These are phyloP conservation scores for Fomitopsis palustris DNA, from an alignment of 1,284 basidiomycete species.

Conservation along the genomic window DNA sequence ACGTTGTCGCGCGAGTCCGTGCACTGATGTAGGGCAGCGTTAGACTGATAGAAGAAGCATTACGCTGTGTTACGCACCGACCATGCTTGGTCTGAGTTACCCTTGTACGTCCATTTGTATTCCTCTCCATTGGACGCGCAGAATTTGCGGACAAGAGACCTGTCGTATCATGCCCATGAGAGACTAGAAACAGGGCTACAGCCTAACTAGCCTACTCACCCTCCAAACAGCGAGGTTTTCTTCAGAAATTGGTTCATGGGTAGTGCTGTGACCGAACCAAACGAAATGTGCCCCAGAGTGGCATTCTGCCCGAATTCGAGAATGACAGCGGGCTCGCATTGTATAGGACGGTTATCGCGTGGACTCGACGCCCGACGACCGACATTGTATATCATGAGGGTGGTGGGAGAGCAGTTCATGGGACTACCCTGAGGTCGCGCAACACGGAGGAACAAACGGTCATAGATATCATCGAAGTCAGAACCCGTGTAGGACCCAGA, in stretches of 20 bases:
- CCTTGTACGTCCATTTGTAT: constrained; percentile 59
- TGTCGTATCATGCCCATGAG: constrained; percentile 22
- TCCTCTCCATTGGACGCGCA: constrained; percentile 59
- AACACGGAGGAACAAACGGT: constrained; percentile 65
- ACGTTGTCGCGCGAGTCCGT: constrained; percentile 58
- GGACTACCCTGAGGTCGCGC: constrained; percentile 36
- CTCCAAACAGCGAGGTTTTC: constrained; percentile 58
- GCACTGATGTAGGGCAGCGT: constrained; percentile 39
- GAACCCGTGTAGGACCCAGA: constrained; percentile 52
- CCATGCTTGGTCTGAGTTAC: constrained; percentile 60
- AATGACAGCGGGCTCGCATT: constrained; percentile 46
- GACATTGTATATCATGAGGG: constrained; percentile 53
- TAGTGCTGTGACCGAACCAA: constrained; percentile 39
- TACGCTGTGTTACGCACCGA: constrained; percentile 42
- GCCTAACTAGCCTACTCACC: constrained; percentile 43
- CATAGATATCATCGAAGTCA: constrained; percentile 73
- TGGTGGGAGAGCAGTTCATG: constrained; percentile 8
- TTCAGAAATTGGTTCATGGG: constrained; percentile 60
- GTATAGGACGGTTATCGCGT: constrained; percentile 48
- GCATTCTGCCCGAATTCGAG: constrained; percentile 56
- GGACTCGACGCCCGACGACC: constrained; percentile 55
- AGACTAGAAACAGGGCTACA: not conserved
- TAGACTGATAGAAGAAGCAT: constrained; percentile 8
- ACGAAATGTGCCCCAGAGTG: constrained; percentile 54
- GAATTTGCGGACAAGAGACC: constrained; percentile 64